Base-by-base conservation (phyloP, 352 stramenopile genomes). In the Pythium insidiosum region DNA sequence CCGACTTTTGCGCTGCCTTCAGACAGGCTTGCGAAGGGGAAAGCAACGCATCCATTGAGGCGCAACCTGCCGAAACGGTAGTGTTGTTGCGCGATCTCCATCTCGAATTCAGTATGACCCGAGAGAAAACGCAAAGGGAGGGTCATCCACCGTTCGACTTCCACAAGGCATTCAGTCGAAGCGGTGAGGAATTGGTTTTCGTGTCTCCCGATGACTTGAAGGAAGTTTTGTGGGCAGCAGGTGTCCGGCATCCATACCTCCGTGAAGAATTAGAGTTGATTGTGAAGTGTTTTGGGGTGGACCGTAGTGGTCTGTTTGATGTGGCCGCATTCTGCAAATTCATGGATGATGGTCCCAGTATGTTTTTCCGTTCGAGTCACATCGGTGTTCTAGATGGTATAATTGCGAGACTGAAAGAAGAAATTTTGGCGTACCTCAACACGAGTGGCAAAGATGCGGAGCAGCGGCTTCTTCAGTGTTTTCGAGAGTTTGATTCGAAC, bases 121-220 rank as follows among this genome's bases (percentile, higher is more conserved):
- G 34, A 31, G 48, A 29, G 54, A 58, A 20, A 25, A 62, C 3
- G 36, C 58, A 43, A 48, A 39, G 12, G 51, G 34, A 19, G 66
- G 60, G 2, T 64, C n/a, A 58, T 7, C 46, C 28, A 5, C 43
- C 60, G 15, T 73, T 81, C 40, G 63, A 80, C 29, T 56, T 85
- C 9, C 36, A 68, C 12, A 59, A 64, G 30, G 66, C 63, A 7
- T 78, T 88, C 23, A 54, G 65, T 0, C 47, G 83, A 22, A 53
- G 64, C 9, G 60, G 64, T 23, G 59, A 73, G 18, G 56, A 59
- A 2, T 48, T 58, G 13, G n/a, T n/a, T n/a, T n/a, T n/a, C n/a
- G n/a, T 91, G 2, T 73, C 61, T 6, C 53, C 60, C 6, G 66
- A 85, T 10, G 73, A 91, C 10, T 69, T 91, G 11, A 84, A 78